Conservation (phyloP, 2,329 filamentous ascomycete genomes). For the Tolypocladium amazonense region DNA sequence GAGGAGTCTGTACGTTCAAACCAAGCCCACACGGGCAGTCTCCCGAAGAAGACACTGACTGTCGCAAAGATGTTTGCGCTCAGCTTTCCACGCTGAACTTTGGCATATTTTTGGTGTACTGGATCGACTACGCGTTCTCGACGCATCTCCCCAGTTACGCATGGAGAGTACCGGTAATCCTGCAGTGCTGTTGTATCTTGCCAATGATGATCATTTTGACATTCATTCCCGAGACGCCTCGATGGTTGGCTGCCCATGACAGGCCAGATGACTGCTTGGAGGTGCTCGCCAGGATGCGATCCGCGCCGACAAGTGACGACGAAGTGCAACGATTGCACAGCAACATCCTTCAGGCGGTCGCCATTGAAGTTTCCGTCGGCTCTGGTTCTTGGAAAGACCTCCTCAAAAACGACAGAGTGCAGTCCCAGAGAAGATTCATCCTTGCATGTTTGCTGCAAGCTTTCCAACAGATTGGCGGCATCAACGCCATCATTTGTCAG, state of each 20-base stretch:
- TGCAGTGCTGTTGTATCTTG: slow-evolving; percentile 29
- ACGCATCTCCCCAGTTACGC: slow-evolving; percentile 18
- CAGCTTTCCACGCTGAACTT: slow-evolving; percentile 37
- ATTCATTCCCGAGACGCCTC: slow-evolving; percentile 30
- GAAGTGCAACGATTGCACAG: slow-evolving; percentile 14
- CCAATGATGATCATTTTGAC: slow-evolving; percentile 25
- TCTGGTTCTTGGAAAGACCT: slow-evolving; percentile 18
- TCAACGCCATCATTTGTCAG: slow-evolving; percentile 36
- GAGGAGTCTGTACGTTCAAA: slow-evolving; percentile 18
- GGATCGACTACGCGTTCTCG: slow-evolving; percentile 33
- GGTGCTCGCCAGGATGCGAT: slow-evolving; percentile 24
- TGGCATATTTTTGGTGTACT: slow-evolving; percentile 32
- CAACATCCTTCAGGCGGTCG: slow-evolving; percentile 20
- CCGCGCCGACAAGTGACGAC: slow-evolving; percentile 8
- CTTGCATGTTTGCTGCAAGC: slow-evolving; percentile 19
- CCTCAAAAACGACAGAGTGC: slow-evolving; percentile 19
- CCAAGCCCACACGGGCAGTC: neutral
- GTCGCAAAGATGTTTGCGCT: slow-evolving; percentile 27
- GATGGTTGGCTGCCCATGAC: slow-evolving; percentile 30
- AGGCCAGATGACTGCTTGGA: slow-evolving; percentile 23
- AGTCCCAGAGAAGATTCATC: slow-evolving; percentile 18
- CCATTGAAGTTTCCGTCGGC: slow-evolving; percentile 20
- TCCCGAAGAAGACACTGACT: neutral
- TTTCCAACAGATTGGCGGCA: slow-evolving; percentile 36
- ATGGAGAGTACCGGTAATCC: slow-evolving; percentile 29